phyloP scores from a whole-genome alignment of 2,329 filamentous ascomycete genomes.

The Claviceps purpurea region DNA sequence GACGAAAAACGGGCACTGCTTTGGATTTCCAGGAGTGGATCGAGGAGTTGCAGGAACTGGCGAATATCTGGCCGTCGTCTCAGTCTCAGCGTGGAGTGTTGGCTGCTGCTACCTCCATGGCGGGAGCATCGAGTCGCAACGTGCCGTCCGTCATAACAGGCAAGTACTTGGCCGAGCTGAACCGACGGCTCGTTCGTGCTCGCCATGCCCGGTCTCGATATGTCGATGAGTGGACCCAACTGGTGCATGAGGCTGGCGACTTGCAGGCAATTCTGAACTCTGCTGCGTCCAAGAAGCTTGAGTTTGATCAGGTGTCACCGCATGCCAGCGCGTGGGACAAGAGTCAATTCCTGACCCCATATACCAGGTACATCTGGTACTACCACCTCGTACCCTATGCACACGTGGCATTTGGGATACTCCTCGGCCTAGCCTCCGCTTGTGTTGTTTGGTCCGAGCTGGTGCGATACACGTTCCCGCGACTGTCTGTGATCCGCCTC shows the following conservation, averaged over 20 bases:
- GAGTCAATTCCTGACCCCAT: constrained; percentile 57
- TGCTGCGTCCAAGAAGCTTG: constrained; percentile 63
- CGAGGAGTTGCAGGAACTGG: constrained; percentile 75
- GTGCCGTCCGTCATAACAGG: constrained; percentile 80
- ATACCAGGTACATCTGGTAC: constrained; percentile 67
- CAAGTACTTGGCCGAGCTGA: constrained; percentile 83
- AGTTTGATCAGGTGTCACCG: constrained; percentile 51
- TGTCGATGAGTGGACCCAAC: constrained; percentile 68
- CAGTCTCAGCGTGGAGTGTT: constrained; percentile 33
- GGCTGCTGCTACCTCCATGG: constrained; percentile 14
- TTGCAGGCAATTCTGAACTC: constrained; percentile 78
- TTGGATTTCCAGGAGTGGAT: constrained; percentile 83
- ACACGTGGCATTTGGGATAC: constrained; percentile 48
- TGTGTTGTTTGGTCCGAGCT: constrained; percentile 90
- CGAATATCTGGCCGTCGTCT: constrained; percentile 49
- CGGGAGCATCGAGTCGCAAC: constrained; percentile 29
- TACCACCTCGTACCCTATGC: constrained; percentile 58
- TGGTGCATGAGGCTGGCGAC: constrained; percentile 61
- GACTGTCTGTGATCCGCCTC: constrained; percentile 55
- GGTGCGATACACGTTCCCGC: constrained; percentile 67
- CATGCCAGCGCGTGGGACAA: constrained; percentile 40
- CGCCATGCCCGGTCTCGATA: constrained; percentile 75
- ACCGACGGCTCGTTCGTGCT: constrained; percentile 66
- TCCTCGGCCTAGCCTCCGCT: constrained; percentile 62
- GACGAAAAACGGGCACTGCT: constrained; percentile 67